Conservation (phyloP, 768 basidiomycete species). For the Collybia nuda region DNA sequence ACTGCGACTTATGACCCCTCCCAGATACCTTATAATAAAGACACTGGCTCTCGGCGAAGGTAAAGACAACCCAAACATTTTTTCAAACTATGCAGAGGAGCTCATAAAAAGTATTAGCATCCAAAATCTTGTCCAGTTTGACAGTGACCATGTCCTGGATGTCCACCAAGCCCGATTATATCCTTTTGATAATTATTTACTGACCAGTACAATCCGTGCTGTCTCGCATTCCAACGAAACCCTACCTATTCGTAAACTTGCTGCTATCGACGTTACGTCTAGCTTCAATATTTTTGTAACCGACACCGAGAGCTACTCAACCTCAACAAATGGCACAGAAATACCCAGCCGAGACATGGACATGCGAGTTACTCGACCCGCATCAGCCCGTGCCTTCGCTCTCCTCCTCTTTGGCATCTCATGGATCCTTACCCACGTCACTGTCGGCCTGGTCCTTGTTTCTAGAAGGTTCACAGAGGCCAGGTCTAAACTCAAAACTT, state of each 20-base stretch:
- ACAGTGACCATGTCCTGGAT: constrained; percentile 55
- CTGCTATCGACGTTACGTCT: constrained; percentile 43
- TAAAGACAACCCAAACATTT: constrained; percentile 16
- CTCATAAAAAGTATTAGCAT: constrained; percentile 31
- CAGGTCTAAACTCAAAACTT: constrained; percentile 32
- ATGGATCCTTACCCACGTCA: constrained; percentile 58
- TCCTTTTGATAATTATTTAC: constrained; percentile 55
- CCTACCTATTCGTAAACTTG: constrained; percentile 40
- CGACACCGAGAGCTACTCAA: constrained; percentile 38
- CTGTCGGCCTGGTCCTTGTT: constrained; percentile 44
- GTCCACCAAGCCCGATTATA: constrained; percentile 53
- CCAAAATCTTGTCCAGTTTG: constrained; percentile 55
- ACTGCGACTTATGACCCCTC: constrained; percentile 44
- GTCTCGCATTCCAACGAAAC: constrained; percentile 30
- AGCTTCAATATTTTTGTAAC: constrained; percentile 42
- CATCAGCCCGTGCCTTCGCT: constrained; percentile 41
- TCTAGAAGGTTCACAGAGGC: constrained; percentile 32
- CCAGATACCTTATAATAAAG: constrained; percentile 40
- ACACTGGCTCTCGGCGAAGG: constrained; percentile 42
- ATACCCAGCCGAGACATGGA: constrained; percentile 41
- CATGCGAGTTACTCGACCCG: constrained; percentile 43
- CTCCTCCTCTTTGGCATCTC: constrained; percentile 45
- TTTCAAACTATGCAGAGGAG: not conserved
- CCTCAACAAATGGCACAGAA: constrained; percentile 18
- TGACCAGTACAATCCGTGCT: constrained; percentile 48